Percentiles rank a stretch among this genome's conserved stretches.
Evolutionary conservation across 768 basidiomycete species (phyloP).

Genomic region (Leccinum barrowsii): DNA sequence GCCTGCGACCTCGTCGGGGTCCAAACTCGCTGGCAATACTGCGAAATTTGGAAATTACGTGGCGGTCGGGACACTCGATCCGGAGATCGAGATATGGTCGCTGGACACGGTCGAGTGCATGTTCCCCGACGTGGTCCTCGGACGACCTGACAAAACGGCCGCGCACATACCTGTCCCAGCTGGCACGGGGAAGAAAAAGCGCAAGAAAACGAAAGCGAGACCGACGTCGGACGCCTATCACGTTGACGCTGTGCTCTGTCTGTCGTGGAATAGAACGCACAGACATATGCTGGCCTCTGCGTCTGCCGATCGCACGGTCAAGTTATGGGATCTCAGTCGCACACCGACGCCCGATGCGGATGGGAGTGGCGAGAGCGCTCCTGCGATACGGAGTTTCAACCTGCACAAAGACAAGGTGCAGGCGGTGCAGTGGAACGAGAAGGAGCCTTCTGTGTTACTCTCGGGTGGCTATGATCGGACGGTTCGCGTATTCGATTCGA

Average conservation of each 20-base stretch:
- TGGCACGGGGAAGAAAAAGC: constrained; percentile 97
- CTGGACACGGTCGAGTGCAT: constrained; percentile 90
- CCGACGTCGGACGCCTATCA: constrained; percentile 64
- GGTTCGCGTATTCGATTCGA: constrained; percentile 90
- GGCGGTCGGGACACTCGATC: constrained; percentile 95
- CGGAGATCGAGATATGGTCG: constrained; percentile 99
- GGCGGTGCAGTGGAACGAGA: constrained; percentile 91
- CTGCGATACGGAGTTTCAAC: constrained; percentile 80
- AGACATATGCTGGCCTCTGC: constrained; percentile 90
- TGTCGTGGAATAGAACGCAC: constrained; percentile 90
- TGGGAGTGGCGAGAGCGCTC: constrained; percentile 35
- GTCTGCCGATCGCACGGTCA: constrained; percentile 93
- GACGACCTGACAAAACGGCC: constrained; percentile 80
- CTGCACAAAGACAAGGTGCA: constrained; percentile 94
- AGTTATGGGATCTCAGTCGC: constrained; percentile 91
- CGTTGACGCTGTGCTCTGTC: constrained; percentile 88
- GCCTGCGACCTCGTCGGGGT: constrained; percentile 51
- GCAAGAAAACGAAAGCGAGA: constrained; percentile 78
- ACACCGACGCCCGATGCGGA: constrained; percentile 51
- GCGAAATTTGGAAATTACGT: constrained; percentile 76
- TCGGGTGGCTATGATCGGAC: constrained; percentile 95
- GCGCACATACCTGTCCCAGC: constrained; percentile 73
- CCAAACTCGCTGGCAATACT: constrained; percentile 31
- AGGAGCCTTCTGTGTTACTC: constrained; percentile 83
- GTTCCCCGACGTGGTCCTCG: constrained; percentile 90